Evolutionary conservation across 768 basidiomycete genomes (phyloP), one percentile per base, ranked within the genome.

Genomic region (Rossbeevera mucosa): DNA sequence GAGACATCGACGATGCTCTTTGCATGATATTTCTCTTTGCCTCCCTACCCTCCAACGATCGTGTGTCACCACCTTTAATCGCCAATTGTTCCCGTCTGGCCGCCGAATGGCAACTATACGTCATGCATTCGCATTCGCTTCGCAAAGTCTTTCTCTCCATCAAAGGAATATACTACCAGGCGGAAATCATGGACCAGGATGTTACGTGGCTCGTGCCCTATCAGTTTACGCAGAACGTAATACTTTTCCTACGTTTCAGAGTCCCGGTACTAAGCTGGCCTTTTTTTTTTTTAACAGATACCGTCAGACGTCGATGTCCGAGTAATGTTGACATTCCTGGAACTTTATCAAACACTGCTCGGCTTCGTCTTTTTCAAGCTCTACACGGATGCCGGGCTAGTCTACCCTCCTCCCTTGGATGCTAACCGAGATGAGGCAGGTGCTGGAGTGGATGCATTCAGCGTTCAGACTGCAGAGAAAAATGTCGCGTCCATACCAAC

Each of bases 151-250:
- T 99, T 73, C 76, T 99, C 50, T 94, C 91, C 38, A 95, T 99
- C 71, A 98, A 98, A 72, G 96, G 96, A 36, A 83, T 99, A 42
- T 99, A 98, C 71, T 97, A 94, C 69, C 94, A 98, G 72, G 94
- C 92, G 8, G 91, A 95, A 67, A 79, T 97, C 22, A 86, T 93
- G 77, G 94, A 91, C 56, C 90, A 97, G 71, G 85, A 79, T 26
- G 80, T 98, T 42, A 94, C 88, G 31, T 99, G 96, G 96, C 82
- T 98, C 26, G 90, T 96, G 18, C 94, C 95, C 1, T 98, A 96
- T 69, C 91, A 91, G 64, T 99, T 99, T 71, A 94, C 94, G 2
- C 96, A 99, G 73, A 86, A 80, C 59, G 94, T 96, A 62, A 50
- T 82, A 70, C 18, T 21, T 26, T 29, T 41, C 33, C 51, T 38